phyloP scores from a whole-genome alignment of 2,329 filamentous ascomycete species.

The Triangularia verruculosa region DNA sequence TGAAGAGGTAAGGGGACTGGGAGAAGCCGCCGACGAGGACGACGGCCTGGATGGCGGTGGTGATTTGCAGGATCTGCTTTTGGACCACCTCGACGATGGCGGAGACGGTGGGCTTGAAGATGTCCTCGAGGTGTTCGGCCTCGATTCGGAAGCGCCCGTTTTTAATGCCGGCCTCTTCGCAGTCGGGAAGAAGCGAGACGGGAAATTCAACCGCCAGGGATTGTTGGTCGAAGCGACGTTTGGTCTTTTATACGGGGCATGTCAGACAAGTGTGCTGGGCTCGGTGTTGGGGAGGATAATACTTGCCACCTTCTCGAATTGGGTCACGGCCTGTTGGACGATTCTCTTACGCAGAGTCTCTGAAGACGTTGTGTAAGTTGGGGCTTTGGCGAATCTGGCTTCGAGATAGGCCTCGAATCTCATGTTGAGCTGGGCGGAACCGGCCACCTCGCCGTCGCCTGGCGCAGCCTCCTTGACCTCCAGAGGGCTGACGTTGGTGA shows the following conservation, averaged over 20 bases:
- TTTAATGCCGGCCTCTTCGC: not conserved
- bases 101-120: conserved; percentile 45
- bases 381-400: conserved; percentile 36
- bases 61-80: conserved; percentile 42
- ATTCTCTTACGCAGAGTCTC: not conserved
- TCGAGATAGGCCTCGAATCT: conserved; percentile 45
- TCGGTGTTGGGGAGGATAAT: not conserved
- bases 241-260: conserved; percentile 31
- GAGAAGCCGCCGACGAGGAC: conserved; percentile 51
- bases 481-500: conserved; percentile 43
- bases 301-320: conserved; percentile 41
- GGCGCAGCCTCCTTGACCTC: conserved; percentile 48
- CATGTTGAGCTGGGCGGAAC: conserved; percentile 48
- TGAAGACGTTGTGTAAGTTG: not conserved
- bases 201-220: not conserved
- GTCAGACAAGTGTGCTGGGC: too few species aligned
- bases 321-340: conserved; percentile 35
- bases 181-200: not conserved
- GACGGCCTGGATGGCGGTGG: conserved; percentile 43
- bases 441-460: conserved; percentile 49
- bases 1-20: conserved; percentile 43
- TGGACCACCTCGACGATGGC: conserved; percentile 44
- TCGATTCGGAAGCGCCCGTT: conserved; percentile 7
- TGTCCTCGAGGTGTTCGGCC: conserved; percentile 38
- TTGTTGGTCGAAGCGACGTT: conserved; percentile 36